These are phyloP conservation scores for Colletotrichum cuscutae DNA, from an alignment of 2,329 filamentous ascomycete species.

Conservation along the genomic window DNA sequence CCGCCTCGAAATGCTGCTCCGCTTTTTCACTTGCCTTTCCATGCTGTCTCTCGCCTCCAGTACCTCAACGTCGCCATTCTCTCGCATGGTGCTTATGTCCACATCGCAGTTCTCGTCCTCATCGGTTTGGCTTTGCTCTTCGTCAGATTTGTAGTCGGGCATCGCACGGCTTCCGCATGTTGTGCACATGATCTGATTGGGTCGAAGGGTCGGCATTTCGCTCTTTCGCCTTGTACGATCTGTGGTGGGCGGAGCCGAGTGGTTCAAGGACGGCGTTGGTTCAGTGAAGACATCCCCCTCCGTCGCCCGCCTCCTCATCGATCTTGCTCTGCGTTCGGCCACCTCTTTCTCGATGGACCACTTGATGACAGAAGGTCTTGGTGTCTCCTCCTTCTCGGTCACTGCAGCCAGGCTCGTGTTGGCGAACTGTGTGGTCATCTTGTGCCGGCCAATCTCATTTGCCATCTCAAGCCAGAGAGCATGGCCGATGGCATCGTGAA, in stretches of 20 bases:
- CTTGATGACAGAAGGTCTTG: neutral
- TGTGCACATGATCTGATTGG: conserved; percentile 6
- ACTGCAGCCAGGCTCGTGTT: neutral
- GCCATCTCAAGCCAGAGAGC: conserved; percentile 14
- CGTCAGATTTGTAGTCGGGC: neutral
- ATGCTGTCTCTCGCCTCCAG: neutral
- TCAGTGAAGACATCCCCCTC: neutral
- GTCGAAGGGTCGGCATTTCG: neutral
- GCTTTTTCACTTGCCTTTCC: neutral
- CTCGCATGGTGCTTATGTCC: neutral
- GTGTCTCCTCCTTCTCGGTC: neutral
- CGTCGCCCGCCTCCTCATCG: neutral
- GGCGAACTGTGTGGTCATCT: neutral
- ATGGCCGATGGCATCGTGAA: conserved; percentile 23
- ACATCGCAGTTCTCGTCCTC: neutral
- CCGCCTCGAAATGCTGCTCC: conserved; percentile 7
- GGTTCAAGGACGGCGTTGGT: neutral
- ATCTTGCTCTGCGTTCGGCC: conserved; percentile 2
- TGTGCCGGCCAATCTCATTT: neutral
- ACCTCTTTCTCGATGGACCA: neutral
- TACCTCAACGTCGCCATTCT: neutral
- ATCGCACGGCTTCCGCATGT: conserved; percentile 16
- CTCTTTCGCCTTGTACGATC: neutral
- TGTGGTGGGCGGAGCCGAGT: neutral
- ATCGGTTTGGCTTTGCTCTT: neutral